phyloP scores from a whole-genome alignment of 345 rosid genomes.

The Rhodamnia argentea region DNA sequence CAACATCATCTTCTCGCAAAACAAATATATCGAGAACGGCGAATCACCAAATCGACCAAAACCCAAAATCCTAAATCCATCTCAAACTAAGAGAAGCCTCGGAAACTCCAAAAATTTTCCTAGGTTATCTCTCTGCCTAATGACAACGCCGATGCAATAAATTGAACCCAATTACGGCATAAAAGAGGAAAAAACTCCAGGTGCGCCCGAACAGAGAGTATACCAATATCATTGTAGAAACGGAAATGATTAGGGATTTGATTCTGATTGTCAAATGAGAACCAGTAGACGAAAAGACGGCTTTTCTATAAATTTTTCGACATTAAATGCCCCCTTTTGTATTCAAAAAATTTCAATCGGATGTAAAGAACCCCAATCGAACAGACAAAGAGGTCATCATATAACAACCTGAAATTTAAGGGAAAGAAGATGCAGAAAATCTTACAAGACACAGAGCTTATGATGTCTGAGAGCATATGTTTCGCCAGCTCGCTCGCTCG shows the following conservation, averaged over 20 bases:
- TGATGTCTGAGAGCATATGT: not conserved
- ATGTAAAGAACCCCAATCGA: not conserved
- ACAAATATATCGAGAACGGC: not conserved
- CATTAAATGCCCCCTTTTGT: not conserved
- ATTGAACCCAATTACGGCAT: not conserved
- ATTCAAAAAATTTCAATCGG: not conserved
- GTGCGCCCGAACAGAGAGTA: not conserved
- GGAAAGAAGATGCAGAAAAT: not conserved
- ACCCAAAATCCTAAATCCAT: not conserved
- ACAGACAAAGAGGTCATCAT: not conserved
- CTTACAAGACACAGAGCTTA: slow-evolving; percentile 5
- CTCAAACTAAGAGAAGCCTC: not conserved
- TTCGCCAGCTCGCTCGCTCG: not conserved
- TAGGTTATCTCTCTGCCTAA: not conserved
- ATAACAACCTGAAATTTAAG: not conserved
- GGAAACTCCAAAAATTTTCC: not conserved
- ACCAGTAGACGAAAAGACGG: not conserved
- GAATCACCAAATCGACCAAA: not conserved
- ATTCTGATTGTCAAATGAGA: not conserved
- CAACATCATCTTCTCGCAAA: slow-evolving; percentile 26
- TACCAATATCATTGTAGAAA: not conserved
- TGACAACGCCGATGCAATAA: not conserved
- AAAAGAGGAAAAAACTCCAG: not conserved
- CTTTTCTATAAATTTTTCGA: not conserved
- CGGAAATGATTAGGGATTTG: not conserved